Base-by-base conservation (phyloP, 371 early-diverging fungal genomes). In the Capillidium rhysosporum region DNA sequence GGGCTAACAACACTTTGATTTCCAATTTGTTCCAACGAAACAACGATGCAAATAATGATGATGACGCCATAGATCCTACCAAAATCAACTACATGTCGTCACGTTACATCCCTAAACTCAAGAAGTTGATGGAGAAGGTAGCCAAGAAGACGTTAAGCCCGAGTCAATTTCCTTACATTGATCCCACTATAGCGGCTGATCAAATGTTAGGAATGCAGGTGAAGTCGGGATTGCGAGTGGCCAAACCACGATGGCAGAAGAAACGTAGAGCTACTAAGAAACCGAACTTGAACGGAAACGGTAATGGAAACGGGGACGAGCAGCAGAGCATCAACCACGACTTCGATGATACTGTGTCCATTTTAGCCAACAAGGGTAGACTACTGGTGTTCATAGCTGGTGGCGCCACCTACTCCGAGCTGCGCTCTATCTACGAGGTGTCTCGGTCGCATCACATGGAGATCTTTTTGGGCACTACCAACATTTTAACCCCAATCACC, bases 341-440 rank as follows among this genome's bases (percentile, higher is more conserved):
- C 14, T 43, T 43, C 18, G 21, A 43, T n/a, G 21, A 43, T n/a
- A 43, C 4, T 5, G n/a, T 29, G 23, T 26, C 26, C 5, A 18
- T 31, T 48, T 24, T 23, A n/a, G 23, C 5, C 18, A 5, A 8
- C 16, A 52, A 24, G 4, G 57, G 58, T 10, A 44, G 49, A 20
- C 52, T 53, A 52, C 54, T 54, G 56, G 68, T 95, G 7, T 98
- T 92, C 60, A 72, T 91, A 43, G 79, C 87, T 10, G 96, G 98
- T 25, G 98, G 96, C 16, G 66, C 89, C 46, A 91, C 97, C 4
- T 84, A 84, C 44, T 84, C 90, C 10, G 98, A 96, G 62, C 78
- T 92, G 49, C 75, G 94, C 31, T 61, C 82, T 2, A 73, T 78
- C 16, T 86, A 92, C 62, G 94, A 92, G 54, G 61, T 94, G 8